phyloP scores from a whole-genome alignment of 2,329 filamentous ascomycete species.

The Colletotrichum zoysiae region DNA sequence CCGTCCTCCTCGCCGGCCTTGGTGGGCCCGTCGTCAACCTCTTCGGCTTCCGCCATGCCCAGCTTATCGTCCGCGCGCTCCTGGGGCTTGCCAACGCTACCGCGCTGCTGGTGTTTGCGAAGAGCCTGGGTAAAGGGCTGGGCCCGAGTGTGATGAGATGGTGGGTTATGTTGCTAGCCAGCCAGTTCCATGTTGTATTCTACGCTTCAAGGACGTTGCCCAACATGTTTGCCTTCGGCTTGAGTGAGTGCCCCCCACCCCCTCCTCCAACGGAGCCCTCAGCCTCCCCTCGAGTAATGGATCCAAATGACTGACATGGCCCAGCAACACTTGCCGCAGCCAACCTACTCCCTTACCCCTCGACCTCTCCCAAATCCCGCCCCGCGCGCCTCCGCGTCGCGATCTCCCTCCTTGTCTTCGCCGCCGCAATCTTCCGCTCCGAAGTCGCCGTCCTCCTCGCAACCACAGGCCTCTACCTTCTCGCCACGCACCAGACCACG shows the following conservation, averaged over 20 bases:
- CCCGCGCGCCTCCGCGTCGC: slow-evolving; percentile 69
- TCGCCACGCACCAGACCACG: slow-evolving; percentile 67
- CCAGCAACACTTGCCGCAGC: slow-evolving; percentile 75
- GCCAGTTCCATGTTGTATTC: slow-evolving; percentile 93
- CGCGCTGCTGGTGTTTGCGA: slow-evolving; percentile 75
- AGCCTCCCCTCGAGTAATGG: neutral
- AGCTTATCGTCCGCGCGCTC: slow-evolving; percentile 77
- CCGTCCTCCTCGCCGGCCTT: slow-evolving; percentile 80
- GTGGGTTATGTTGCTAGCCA: slow-evolving; percentile 82
- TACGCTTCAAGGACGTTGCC: slow-evolving; percentile 93
- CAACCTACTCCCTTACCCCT: slow-evolving; percentile 55
- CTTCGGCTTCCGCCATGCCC: slow-evolving; percentile 67
- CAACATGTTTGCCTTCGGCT: slow-evolving; percentile 94
- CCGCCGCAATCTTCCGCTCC: slow-evolving; percentile 88
- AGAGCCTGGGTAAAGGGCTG: slow-evolving; percentile 74
- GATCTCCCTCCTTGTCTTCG: slow-evolving; percentile 81
- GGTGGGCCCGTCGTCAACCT: slow-evolving; percentile 74
- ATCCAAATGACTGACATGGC: slow-evolving; percentile 1
- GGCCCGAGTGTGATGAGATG: slow-evolving; percentile 78
- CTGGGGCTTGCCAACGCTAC: slow-evolving; percentile 82
- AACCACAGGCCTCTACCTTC: slow-evolving; percentile 74
- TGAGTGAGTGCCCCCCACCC: slow-evolving; percentile 70
- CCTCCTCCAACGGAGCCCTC: too few species aligned
- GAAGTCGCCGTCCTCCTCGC: slow-evolving; percentile 87
- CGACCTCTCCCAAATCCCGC: slow-evolving; percentile 46